Percentiles rank a stretch among this genome's conserved stretches.
These are phyloP conservation scores for Mycena venus DNA, from an alignment of 768 basidiomycete species.

Conservation along the genomic window DNA sequence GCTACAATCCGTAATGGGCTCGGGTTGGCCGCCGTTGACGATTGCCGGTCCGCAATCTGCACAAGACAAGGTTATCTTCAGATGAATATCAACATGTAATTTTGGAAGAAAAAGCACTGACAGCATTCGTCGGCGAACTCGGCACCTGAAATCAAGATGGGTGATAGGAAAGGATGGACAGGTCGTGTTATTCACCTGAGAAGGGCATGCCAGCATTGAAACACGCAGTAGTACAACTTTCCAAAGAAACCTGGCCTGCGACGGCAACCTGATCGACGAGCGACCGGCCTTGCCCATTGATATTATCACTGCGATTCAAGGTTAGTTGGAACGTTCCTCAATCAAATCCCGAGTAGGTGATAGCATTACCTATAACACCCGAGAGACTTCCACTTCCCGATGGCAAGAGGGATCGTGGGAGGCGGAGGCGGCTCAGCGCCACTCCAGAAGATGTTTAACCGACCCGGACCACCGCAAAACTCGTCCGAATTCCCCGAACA, in stretches of 20 bases:
- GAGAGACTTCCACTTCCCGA: constrained; percentile 76
- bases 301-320: constrained; percentile 56
- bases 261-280: constrained; percentile 46
- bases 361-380: constrained; percentile 84
- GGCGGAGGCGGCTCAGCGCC: constrained; percentile 68
- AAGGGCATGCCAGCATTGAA: constrained; percentile 59
- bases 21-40: constrained; percentile 60
- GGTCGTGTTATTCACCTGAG: not conserved
- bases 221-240: constrained; percentile 73
- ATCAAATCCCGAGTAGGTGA: too few species aligned
- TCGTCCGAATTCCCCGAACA: constrained; percentile 73
- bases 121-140: constrained; percentile 69
- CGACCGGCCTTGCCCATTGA: constrained; percentile 56
- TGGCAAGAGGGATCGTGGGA: constrained; percentile 64
- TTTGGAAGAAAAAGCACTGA: constrained; percentile 37
- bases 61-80: constrained; percentile 15
- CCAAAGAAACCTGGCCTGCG: constrained; percentile 61
- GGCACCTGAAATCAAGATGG: constrained; percentile 51
- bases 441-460: constrained; percentile 75
- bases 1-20: constrained; percentile 67
- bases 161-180: constrained; percentile 44
- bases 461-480: constrained; percentile 71
- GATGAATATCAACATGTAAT: not conserved
- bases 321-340: constrained; percentile 47
- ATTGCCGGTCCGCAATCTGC: constrained; percentile 66